Conservation (phyloP, 306 rosid genomes). For the Betula pendula region DNA sequence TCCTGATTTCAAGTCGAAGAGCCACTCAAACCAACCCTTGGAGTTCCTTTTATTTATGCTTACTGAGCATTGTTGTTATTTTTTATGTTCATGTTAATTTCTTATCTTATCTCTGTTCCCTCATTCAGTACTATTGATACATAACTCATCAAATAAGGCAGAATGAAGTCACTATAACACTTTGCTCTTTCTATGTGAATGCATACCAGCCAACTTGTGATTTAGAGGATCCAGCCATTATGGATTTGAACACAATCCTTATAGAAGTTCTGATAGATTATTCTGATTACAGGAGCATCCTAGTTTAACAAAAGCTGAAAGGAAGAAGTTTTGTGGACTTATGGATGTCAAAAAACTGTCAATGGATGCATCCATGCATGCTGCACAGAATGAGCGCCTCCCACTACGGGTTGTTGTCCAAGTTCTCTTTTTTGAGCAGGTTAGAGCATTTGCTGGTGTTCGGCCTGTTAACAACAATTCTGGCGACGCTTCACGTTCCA, state of each 20-base stretch:
- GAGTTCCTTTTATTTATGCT: not conserved
- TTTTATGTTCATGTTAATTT: not conserved
- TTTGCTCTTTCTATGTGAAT: not conserved
- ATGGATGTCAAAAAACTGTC: slow-evolving; percentile 84
- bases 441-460: slow-evolving; percentile 50
- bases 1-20: not conserved
- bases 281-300: slow-evolving; percentile 68
- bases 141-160: not conserved
- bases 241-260: not conserved
- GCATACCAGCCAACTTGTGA: no score
- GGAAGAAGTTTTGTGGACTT: slow-evolving; percentile 63
- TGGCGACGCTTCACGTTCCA: slow-evolving; percentile 26
- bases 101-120: not conserved
- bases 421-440: slow-evolving; percentile 86
- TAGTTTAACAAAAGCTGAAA: slow-evolving; percentile 68
- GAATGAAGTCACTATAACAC: not conserved
- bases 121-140: not conserved
- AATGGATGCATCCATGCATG: slow-evolving; percentile 67
- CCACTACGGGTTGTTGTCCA: slow-evolving; percentile 92
- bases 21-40: not conserved
- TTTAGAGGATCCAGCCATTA: not conserved
- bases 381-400: slow-evolving; percentile 88
- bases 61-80: not conserved
- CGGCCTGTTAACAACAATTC: slow-evolving; percentile 26
- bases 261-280: slow-evolving; percentile 1